Conservation (phyloP, 2,329 filamentous ascomycete genomes). For the Gliomastix tumulicola region DNA sequence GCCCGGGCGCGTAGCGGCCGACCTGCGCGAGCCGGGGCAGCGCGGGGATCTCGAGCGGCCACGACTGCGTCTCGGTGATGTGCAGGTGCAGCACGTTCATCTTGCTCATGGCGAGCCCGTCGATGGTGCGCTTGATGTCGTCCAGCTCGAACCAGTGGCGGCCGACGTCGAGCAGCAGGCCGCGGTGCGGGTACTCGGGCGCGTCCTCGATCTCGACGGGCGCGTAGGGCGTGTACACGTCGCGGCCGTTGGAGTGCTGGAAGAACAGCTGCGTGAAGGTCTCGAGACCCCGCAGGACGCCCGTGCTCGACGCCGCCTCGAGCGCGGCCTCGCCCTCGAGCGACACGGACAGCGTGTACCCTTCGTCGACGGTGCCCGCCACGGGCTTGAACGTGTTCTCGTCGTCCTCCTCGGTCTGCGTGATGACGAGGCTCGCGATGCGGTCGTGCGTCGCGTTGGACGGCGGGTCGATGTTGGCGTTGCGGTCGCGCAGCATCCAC, state of each 20-base stretch:
- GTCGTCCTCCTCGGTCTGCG: slow-evolving; percentile 48
- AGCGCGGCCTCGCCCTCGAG: slow-evolving; percentile 54
- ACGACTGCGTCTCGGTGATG: slow-evolving; percentile 76
- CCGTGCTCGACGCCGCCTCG: slow-evolving; percentile 57
- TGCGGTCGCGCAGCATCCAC: slow-evolving; percentile 67
- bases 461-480: slow-evolving; percentile 57
- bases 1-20: slow-evolving; percentile 62
- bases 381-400: slow-evolving; percentile 51
- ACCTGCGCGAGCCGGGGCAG: slow-evolving; percentile 62
- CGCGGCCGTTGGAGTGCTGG: slow-evolving; percentile 50
- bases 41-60: slow-evolving; percentile 74
- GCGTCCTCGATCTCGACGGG: slow-evolving; percentile 67
- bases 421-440: slow-evolving; percentile 55
- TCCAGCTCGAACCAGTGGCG: slow-evolving; percentile 63
- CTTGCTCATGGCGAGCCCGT: slow-evolving; percentile 72
- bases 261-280: slow-evolving; percentile 78
- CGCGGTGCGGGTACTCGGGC: slow-evolving; percentile 70
- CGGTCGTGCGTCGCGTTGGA: slow-evolving; percentile 25
- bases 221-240: slow-evolving; percentile 62
- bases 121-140: slow-evolving; percentile 68
- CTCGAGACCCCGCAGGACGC: slow-evolving; percentile 66
- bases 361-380: slow-evolving; percentile 64
- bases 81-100: slow-evolving; percentile 78
- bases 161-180: slow-evolving; percentile 72
- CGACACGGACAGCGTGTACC: slow-evolving; percentile 60